Conservation (phyloP, 352 stramenopile species). For the Thalassiosira ordinaria region DNA sequence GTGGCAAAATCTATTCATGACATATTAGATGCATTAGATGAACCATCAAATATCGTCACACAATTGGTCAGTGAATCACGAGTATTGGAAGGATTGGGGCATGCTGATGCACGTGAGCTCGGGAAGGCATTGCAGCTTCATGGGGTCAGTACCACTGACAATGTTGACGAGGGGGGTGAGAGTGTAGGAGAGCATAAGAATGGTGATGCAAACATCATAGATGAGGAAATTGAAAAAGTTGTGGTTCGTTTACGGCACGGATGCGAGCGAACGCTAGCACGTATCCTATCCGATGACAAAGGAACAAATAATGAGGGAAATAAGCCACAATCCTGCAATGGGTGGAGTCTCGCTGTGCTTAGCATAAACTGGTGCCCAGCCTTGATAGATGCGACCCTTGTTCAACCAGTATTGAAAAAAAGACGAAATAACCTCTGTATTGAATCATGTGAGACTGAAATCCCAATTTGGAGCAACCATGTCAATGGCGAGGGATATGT, state of each 20-base stretch:
- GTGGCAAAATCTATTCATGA: conserved; percentile 48
- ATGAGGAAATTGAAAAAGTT: conserved; percentile 31
- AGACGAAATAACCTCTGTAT: conserved; percentile 21
- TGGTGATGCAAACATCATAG: too few species aligned
- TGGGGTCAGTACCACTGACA: too few species aligned
- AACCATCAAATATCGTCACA: conserved; percentile 64
- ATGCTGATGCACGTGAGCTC: conserved; percentile 42
- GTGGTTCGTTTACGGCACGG: conserved; percentile 42
- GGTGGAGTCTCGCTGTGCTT: conserved; percentile 61
- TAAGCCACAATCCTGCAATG: too few species aligned
- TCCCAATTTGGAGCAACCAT: conserved; percentile 69
- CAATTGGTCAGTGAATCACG: conserved; percentile 56
- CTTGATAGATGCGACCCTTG: conserved; percentile 60
- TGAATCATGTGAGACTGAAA: conserved; percentile 44
- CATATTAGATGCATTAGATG: conserved; percentile 61
- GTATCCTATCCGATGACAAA: conserved; percentile 26
- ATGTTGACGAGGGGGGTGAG: too few species aligned
- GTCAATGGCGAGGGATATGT: conserved; percentile 59
- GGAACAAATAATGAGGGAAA: too few species aligned
- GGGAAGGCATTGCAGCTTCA: conserved; percentile 24
- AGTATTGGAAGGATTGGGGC: conserved; percentile 52
- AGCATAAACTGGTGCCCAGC: conserved; percentile 72
- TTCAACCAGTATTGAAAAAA: conserved; percentile 49
- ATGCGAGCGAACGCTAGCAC: conserved; percentile 45
- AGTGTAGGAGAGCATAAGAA: too few species aligned